phyloP scores from a whole-genome alignment of 2,329 filamentous ascomycete species.

The Paecilomyces formosus region DNA sequence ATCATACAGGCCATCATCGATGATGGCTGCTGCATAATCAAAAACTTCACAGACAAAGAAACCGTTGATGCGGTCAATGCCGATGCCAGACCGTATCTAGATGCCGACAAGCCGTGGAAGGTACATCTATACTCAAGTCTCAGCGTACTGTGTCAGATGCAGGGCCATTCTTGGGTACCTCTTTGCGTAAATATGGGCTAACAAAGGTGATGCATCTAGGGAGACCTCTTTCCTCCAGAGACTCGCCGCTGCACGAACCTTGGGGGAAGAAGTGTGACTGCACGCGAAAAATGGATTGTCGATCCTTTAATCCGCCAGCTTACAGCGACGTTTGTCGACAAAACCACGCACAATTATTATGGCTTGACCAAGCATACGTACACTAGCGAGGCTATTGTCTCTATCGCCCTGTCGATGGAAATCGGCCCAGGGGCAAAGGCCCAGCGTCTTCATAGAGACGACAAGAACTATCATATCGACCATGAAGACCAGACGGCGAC shows the following conservation, averaged over 20 bases:
- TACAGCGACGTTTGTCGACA: conserved; percentile 14
- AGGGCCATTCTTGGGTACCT: too few species aligned
- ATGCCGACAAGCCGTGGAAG: neutral
- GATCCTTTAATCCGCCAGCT: conserved; percentile 11
- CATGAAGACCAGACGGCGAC: conserved; percentile 30
- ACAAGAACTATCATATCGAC: conserved; percentile 25
- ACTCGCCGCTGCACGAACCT: neutral
- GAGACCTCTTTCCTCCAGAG: neutral
- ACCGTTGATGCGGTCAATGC: neutral
- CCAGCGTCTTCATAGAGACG: conserved; percentile 33
- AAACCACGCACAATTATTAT: conserved; percentile 20
- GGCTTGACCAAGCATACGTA: conserved; percentile 19
- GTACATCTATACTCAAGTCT: neutral
- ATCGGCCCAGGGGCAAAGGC: conserved; percentile 33
- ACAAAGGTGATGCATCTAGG: neutral
- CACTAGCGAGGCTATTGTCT: conserved; percentile 16
- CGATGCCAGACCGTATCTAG: neutral
- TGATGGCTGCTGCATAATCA: neutral
- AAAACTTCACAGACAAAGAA: neutral
- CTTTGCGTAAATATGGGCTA: neutral
- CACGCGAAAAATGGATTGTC: neutral
- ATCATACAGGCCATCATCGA: neutral
- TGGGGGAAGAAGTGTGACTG: neutral
- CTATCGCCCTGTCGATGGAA: conserved; percentile 12
- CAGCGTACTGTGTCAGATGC: too few species aligned